Evolutionary conservation across 1,284 basidiomycete species (phyloP).

Genomic region (Sporisorium reilianum): DNA sequence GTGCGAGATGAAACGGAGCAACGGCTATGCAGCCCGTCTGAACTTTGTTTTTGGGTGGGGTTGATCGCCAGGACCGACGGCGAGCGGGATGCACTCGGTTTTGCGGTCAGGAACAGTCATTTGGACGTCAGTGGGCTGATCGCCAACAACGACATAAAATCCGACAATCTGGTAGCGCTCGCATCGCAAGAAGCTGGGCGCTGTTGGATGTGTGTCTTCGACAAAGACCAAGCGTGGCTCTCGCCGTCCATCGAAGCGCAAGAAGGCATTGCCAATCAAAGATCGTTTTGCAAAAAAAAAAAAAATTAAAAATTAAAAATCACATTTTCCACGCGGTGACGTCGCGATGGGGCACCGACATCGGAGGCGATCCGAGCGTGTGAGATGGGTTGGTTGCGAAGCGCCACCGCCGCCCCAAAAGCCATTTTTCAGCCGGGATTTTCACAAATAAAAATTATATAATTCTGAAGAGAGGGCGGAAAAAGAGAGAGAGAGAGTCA

Average conservation of each 20-base stretch:
- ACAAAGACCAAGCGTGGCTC: no score
- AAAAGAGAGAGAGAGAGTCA: constrained; percentile 1
- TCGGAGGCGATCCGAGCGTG: constrained; percentile 18
- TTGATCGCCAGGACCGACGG: background rate
- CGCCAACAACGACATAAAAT: no score
- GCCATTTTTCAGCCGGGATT: no score
- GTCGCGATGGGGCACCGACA: constrained; percentile 30
- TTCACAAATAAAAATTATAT: no score
- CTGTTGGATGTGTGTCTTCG: no score
- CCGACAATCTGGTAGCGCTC: no score
- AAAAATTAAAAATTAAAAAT: background rate
- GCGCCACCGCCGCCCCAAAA: no score
- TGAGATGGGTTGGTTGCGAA: no score
- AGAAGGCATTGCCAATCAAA: background rate
- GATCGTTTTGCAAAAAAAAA: no score
- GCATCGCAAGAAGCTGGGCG: no score
- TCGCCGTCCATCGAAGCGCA: no score
- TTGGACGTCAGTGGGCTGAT: no score
- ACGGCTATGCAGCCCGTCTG: background rate
- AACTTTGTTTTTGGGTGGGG: background rate
- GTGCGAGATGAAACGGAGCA: background rate
- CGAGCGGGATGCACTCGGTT: background rate
- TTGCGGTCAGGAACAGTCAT: background rate
- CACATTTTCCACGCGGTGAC: constrained; percentile 1
- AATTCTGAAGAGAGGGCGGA: background rate